Percentiles rank a stretch among this genome's conserved stretches.
These are phyloP conservation scores for Colletotrichum aenigma DNA, from an alignment of 2,329 filamentous ascomycete species.

Conservation along the genomic window DNA sequence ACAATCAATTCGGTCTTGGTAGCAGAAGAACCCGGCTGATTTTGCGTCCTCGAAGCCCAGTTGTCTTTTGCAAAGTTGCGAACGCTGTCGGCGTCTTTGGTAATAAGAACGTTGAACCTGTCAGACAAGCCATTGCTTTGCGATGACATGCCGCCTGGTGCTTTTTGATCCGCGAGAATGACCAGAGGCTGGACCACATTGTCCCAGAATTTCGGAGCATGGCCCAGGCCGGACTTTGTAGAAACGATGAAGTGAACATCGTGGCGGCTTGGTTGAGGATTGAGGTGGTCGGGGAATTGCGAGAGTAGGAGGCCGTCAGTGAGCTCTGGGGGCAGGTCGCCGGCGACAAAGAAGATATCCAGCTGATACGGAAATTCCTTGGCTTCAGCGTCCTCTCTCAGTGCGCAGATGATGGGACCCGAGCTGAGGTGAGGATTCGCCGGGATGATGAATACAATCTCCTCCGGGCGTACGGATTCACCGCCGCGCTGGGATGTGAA, in stretches of 20 bases:
- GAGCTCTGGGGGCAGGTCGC: slow-evolving; percentile 39
- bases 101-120: slow-evolving; percentile 63
- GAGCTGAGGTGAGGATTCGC: not conserved
- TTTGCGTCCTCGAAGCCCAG: slow-evolving; percentile 37
- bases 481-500: not conserved
- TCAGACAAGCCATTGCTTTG: slow-evolving; percentile 10
- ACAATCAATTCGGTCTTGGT: slow-evolving; percentile 62
- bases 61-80: slow-evolving; percentile 59
- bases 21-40: not conserved
- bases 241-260: slow-evolving; percentile 71
- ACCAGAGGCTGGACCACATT: slow-evolving; percentile 62
- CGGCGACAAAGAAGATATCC: slow-evolving; percentile 28
- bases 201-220: slow-evolving; percentile 60
- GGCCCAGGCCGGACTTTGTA: slow-evolving; percentile 65
- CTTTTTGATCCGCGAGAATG: slow-evolving; percentile 34
- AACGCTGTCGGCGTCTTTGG: slow-evolving; percentile 67
- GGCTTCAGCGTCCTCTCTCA: slow-evolving; percentile 38
- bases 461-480: slow-evolving; percentile 19
- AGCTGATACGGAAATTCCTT: slow-evolving; percentile 30
- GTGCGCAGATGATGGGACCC: slow-evolving; percentile 36
- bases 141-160: not conserved
- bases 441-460: slow-evolving; percentile 28
- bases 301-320: slow-evolving; percentile 39
- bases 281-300: slow-evolving; percentile 42
- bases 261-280: not conserved